Evolutionary conservation across 2,329 filamentous ascomycete genomes (phyloP).

Genomic region (Calonectria pseudoturangicola): DNA sequence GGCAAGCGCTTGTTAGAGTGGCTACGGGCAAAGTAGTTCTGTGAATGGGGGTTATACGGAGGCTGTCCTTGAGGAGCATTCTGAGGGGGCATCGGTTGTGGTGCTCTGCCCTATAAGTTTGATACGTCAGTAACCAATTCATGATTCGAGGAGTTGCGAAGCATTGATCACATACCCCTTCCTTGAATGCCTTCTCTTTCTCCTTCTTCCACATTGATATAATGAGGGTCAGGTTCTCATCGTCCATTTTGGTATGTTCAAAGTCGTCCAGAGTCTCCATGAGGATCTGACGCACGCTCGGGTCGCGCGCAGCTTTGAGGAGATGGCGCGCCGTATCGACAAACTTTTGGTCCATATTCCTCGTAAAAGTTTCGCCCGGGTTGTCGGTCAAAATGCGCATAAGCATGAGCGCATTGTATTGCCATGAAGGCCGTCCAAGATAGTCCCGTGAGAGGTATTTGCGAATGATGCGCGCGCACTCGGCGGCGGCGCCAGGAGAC

Average conservation of each 20-base stretch:
- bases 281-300: slow-evolving; percentile 87
- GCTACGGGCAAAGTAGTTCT: slow-evolving; percentile 75
- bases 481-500: slow-evolving; percentile 87
- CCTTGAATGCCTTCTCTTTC: slow-evolving; percentile 78
- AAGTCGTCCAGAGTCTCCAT: slow-evolving; percentile 90
- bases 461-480: slow-evolving; percentile 87
- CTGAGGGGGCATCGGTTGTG: slow-evolving; percentile 42
- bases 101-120: slow-evolving; percentile 47
- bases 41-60: slow-evolving; percentile 62
- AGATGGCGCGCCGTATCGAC: slow-evolving; percentile 84
- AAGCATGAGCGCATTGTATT: slow-evolving; percentile 98
- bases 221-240: slow-evolving; percentile 83
- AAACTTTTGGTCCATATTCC: slow-evolving; percentile 91
- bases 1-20: slow-evolving; percentile 74
- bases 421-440: slow-evolving; percentile 78
- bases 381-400: slow-evolving; percentile 94
- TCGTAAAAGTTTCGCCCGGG: slow-evolving; percentile 92
- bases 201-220: slow-evolving; percentile 93
- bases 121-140: slow-evolving; percentile 37
- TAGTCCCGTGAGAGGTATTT: slow-evolving; percentile 87
- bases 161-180: slow-evolving; percentile 65
- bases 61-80: slow-evolving; percentile 31
- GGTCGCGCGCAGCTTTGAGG: slow-evolving; percentile 81
- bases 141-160: not conserved
- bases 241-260: slow-evolving; percentile 81